A percentile compares a stretch with the other conserved stretches of the same genome.
These are phyloP conservation scores for Pulveroboletus sp. DNA, from an alignment of 768 basidiomycete genomes.

Conservation along the genomic window DNA sequence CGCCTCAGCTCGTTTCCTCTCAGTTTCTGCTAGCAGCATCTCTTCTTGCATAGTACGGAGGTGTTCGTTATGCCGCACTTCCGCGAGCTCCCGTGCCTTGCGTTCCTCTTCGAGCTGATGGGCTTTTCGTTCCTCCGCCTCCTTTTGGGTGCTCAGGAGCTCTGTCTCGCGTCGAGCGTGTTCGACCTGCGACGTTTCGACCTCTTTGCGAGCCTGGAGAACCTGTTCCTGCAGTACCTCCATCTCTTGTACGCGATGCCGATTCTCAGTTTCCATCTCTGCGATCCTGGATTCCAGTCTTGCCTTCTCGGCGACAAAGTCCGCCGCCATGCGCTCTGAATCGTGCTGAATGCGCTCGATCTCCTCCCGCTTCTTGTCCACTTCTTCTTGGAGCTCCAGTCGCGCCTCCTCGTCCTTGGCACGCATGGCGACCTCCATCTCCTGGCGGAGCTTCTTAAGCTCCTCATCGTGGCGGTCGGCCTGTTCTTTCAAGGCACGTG, in stretches of 20 bases:
- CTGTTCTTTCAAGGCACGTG: conserved; percentile 46
- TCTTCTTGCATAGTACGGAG: conserved; percentile 26
- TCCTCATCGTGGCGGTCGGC: conserved; percentile 46
- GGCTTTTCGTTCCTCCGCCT: conserved; percentile 28
- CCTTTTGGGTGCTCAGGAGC: conserved; percentile 22
- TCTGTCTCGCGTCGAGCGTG: conserved; percentile 28
- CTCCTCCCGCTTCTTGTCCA: conserved; percentile 40
- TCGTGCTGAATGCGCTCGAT: conserved; percentile 41
- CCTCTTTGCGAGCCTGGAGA: conserved; percentile 23
- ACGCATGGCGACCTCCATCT: conserved; percentile 44
- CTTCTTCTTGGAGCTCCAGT: conserved; percentile 43
- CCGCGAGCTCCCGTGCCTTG: conserved; percentile 23
- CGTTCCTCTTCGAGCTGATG: conserved; percentile 32
- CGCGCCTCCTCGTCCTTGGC: conserved; percentile 45
- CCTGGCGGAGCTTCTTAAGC: conserved; percentile 40
- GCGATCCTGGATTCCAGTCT: conserved; percentile 29
- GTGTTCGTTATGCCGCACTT: conserved; percentile 29
- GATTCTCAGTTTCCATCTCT: conserved; percentile 27
- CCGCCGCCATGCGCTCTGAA: conserved; percentile 37
- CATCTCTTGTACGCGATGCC: conserved; percentile 14
- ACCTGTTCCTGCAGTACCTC: conserved; percentile 29
- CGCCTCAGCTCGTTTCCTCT: conserved; percentile 16
- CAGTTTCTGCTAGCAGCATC: conserved; percentile 24
- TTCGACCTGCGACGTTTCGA: conserved; percentile 26
- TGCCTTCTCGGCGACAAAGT: conserved; percentile 37